A percentile compares a stretch with the other conserved stretches of the same genome.
phyloP scores from a whole-genome alignment of 306 rosid species.

The Cucurbita ficifolia region DNA sequence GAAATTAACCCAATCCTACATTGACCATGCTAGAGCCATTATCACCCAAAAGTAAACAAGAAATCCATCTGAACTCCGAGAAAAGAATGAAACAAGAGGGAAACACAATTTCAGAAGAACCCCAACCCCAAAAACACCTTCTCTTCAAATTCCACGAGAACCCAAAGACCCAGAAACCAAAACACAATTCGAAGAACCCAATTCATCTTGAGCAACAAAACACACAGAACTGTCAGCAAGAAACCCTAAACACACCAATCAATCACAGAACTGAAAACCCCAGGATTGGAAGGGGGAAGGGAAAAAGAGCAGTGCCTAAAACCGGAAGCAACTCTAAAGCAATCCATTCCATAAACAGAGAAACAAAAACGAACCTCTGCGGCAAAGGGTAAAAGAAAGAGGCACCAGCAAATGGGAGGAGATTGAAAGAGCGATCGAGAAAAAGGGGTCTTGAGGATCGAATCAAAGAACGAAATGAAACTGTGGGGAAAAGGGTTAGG shows the following conservation, averaged over 20 bases:
- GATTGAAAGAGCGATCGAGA: not conserved
- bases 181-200: not conserved
- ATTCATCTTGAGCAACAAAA: not conserved
- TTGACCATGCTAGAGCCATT: not conserved
- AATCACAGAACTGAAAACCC: not conserved
- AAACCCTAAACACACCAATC: slow-evolving; percentile 4
- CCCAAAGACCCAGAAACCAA: not conserved
- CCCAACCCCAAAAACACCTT: not conserved
- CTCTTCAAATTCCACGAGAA: not conserved
- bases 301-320: not conserved
- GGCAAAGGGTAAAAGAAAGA: not conserved
- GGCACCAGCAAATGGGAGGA: not conserved
- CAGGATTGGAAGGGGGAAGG: not conserved
- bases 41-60: not conserved
- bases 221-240: not conserved
- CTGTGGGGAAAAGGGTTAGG: not conserved
- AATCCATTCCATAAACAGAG: not conserved
- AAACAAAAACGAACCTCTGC: not conserved
- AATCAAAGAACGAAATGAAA: slow-evolving; percentile 1
- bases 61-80: not conserved
- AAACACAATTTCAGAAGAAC: not conserved
- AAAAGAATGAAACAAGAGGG: not conserved
- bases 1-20: not conserved
- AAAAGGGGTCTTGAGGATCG: not conserved
- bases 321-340: not conserved